Evolutionary conservation across 2,329 filamentous ascomycete species (phyloP).

Genomic region (Amphichorda felina): DNA sequence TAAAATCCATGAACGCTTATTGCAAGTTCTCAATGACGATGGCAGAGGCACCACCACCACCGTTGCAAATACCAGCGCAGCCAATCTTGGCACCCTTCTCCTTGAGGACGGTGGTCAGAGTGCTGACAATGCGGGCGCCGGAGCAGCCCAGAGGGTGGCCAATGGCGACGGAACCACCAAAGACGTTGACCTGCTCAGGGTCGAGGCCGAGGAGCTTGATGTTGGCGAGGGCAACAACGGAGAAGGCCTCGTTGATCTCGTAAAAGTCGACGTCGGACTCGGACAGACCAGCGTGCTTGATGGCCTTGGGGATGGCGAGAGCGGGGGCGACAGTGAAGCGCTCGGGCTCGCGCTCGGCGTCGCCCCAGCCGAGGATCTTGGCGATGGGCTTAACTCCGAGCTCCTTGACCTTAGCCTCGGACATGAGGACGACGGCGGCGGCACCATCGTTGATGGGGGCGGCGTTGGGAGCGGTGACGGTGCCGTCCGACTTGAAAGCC

Average conservation of each 20-base stretch:
- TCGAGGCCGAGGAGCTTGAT: slow-evolving; percentile 76
- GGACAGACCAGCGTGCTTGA: slow-evolving; percentile 82
- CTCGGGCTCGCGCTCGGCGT: slow-evolving; percentile 80
- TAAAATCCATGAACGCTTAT: slow-evolving; percentile 1
- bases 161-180: slow-evolving; percentile 89
- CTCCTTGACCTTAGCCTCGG: slow-evolving; percentile 87
- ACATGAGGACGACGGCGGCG: slow-evolving; percentile 83
- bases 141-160: slow-evolving; percentile 92
- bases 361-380: slow-evolving; percentile 95
- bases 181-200: slow-evolving; percentile 85
- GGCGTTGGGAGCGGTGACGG: slow-evolving; percentile 91
- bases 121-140: slow-evolving; percentile 86
- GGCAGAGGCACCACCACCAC: slow-evolving; percentile 88
- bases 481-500: slow-evolving; percentile 72
- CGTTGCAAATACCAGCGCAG: slow-evolving; percentile 93
- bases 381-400: slow-evolving; percentile 84
- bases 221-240: slow-evolving; percentile 90
- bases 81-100: slow-evolving; percentile 92
- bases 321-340: slow-evolving; percentile 94
- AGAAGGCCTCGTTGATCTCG: slow-evolving; percentile 99
- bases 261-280: slow-evolving; percentile 77
- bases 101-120: slow-evolving; percentile 75
- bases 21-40: slow-evolving; percentile 73
- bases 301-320: slow-evolving; percentile 90
- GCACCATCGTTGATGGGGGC: slow-evolving; percentile 94